A percentile compares a stretch with the other conserved stretches of the same genome.
phyloP scores from a whole-genome alignment of 768 basidiomycete genomes.

The Rhizopogon vulgaris region DNA sequence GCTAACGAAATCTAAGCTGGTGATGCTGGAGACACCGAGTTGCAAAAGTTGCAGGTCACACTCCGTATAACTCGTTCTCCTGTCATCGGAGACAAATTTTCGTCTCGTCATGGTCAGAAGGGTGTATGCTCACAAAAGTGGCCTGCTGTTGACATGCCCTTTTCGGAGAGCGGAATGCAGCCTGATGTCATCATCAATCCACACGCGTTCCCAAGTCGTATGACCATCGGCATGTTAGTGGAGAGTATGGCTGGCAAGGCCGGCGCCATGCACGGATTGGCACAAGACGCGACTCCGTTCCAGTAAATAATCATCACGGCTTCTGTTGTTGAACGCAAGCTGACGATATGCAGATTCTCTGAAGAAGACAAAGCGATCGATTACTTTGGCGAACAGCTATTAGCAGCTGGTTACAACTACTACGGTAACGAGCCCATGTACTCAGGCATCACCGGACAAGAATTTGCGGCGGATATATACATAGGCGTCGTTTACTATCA shows the following conservation, averaged over 20 bases:
- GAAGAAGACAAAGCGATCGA: constrained; percentile 96
- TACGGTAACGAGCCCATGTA: constrained; percentile 99
- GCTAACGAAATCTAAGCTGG: constrained; percentile 44
- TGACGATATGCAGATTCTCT: constrained; percentile 59
- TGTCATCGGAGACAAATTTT: constrained; percentile 99
- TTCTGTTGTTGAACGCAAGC: constrained; percentile 2
- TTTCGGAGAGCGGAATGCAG: constrained; percentile 97
- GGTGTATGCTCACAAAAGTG: constrained; percentile 99
- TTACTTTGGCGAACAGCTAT: constrained; percentile 94
- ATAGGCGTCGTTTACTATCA: constrained; percentile 99
- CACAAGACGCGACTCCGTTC: constrained; percentile 98
- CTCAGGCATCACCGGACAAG: constrained; percentile 97
- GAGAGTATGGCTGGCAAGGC: constrained; percentile 99
- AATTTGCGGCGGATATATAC: constrained; percentile 98
- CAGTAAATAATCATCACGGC: constrained; percentile 48
- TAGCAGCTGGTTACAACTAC: constrained; percentile 95
- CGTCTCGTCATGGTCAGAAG: constrained; percentile 97
- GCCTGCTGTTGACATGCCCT: constrained; percentile 98
- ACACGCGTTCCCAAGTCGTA: constrained; percentile 97
- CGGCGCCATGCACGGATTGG: constrained; percentile 95
- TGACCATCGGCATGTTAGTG: constrained; percentile 99
- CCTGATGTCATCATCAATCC: constrained; percentile 99
- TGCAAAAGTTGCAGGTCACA: constrained; percentile 91
- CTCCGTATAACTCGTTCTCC: constrained; percentile 91
- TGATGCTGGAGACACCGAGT: constrained; percentile 81